Base-by-base conservation (phyloP, 495 filamentous ascomycete genomes). In the Umbilicaria muhlenbergii region DNA sequence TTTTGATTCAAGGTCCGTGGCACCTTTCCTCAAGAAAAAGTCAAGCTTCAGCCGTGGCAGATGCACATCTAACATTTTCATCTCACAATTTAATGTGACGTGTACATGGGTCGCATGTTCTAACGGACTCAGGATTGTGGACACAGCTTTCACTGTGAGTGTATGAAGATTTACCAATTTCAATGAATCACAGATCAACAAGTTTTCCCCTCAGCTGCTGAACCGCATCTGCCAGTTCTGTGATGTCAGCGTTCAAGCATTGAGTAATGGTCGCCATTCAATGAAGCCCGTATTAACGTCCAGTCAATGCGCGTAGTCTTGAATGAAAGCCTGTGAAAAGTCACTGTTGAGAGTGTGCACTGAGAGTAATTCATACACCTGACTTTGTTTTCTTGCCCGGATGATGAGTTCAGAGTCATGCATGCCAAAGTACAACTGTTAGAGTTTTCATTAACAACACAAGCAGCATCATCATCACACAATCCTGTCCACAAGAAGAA, bases 241-340 rank as follows among this genome's bases (percentile, higher is more conserved):
- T 2, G 28, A 18, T 11, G 49, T 53, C 5, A 51, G 48, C 0
- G 38, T 41, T 75, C 74, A 82, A 2, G 64, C 58, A 16, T 56
- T 15, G 0, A 52, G 44, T 1, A 43, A 15, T 1, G 67, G 64
- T 0, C 76, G 60, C 36, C 77, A 75, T 43, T 81, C 71, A 3
- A 81, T 41, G 1, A 45, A 34, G 0, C 55, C 49, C 0, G 58
- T 65, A 4, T 46, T 39, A 4, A 77, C 7, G 38, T 79, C 57
- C 3, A 80, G 51, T 78, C 78, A 83, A 46, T 83, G 77, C 0
- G 69, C 51, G 45, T 61, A 74, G 17, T 70, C 49, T 5, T 64
- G 38, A 4, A 70, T 43, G 16, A 81, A 67, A 0, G 55, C 44
- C 0, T 16, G 36, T 8, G 78, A 74, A 13, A 81, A 57, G 37